A percentile compares a stretch with the other conserved stretches of the same genome.
Evolutionary conservation across 257 asterid genomes (phyloP).

Genomic region (Leonotis leonurus): DNA sequence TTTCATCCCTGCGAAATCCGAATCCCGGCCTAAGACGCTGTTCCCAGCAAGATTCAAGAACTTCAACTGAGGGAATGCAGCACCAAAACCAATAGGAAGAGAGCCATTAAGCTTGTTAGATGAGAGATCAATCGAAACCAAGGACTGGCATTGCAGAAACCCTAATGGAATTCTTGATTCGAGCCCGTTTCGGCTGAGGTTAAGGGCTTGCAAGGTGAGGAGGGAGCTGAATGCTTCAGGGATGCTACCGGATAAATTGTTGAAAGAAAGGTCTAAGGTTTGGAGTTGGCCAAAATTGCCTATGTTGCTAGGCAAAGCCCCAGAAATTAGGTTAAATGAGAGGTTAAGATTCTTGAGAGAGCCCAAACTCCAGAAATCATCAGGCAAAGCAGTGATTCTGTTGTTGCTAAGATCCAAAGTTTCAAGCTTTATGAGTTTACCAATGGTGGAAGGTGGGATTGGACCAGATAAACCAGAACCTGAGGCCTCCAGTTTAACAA

Average conservation of each 20-base stretch:
- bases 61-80: slow-evolving; percentile 45
- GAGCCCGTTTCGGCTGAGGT: slow-evolving; percentile 46
- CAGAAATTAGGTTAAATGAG: slow-evolving; percentile 56
- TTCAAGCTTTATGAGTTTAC: slow-evolving; percentile 61
- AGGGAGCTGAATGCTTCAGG: slow-evolving; percentile 82
- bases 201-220: slow-evolving; percentile 38
- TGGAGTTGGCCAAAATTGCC: slow-evolving; percentile 71
- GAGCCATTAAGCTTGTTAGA: slow-evolving; percentile 50
- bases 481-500: slow-evolving; percentile 44
- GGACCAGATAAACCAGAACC: slow-evolving; percentile 71
- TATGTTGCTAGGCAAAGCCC: slow-evolving; percentile 54
- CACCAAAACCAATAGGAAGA: slow-evolving; percentile 56
- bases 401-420: slow-evolving; percentile 77
- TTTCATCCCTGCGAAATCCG: slow-evolving; percentile 48
- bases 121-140: slow-evolving; percentile 59
- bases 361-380: slow-evolving; percentile 89
- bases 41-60: slow-evolving; percentile 71
- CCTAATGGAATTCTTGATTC: slow-evolving; percentile 60
- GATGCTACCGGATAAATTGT: slow-evolving; percentile 55
- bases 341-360: slow-evolving; percentile 71
- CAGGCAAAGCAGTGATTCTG: slow-evolving; percentile 60
- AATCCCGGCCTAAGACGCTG: slow-evolving; percentile 45
- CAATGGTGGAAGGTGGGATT: slow-evolving; percentile 74
- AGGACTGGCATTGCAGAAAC: slow-evolving; percentile 43
- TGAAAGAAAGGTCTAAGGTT: slow-evolving; percentile 71